Evolutionary conservation across 2,329 filamentous ascomycete species (phyloP).

Genomic region (Dendryphion nanum): DNA sequence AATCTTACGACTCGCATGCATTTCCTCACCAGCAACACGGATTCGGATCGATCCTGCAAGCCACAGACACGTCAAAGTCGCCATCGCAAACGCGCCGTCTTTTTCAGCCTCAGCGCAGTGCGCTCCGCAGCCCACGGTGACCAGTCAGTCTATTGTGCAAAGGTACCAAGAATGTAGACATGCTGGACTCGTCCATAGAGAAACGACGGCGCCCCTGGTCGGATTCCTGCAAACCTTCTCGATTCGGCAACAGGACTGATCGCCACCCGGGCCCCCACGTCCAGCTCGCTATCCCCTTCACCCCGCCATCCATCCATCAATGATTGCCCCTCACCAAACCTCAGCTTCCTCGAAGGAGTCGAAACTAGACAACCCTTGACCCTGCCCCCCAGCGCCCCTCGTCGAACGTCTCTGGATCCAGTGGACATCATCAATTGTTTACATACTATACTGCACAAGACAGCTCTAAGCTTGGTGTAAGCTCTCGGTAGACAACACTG

Average conservation of each 20-base stretch:
- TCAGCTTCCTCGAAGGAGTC: slow-evolving; percentile 7
- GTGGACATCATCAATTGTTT: background rate
- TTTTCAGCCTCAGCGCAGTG: background rate
- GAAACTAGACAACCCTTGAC: slow-evolving; percentile 3
- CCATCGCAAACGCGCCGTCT: too few species aligned
- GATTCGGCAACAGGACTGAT: background rate
- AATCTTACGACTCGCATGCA: too few species aligned
- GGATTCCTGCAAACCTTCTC: background rate
- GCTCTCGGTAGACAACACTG: too few species aligned
- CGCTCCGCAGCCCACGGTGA: background rate
- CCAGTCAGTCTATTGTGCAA: background rate
- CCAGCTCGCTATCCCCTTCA: background rate
- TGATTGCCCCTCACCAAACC: slow-evolving; percentile 1
- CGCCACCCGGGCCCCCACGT: background rate
- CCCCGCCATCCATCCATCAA: slow-evolving; percentile 3
- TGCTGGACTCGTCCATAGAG: too few species aligned
- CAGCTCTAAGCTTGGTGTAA: too few species aligned
- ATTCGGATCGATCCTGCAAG: too few species aligned
- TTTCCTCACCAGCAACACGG: too few species aligned
- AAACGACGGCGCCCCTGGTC: background rate
- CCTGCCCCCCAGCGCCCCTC: slow-evolving; percentile 2
- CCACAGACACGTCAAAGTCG: too few species aligned
- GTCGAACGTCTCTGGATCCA: background rate
- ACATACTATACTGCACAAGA: too few species aligned
- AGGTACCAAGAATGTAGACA: too few species aligned